Base-by-base conservation (phyloP, 1,284 basidiomycete genomes). In the Porogramme epimiltina region DNA sequence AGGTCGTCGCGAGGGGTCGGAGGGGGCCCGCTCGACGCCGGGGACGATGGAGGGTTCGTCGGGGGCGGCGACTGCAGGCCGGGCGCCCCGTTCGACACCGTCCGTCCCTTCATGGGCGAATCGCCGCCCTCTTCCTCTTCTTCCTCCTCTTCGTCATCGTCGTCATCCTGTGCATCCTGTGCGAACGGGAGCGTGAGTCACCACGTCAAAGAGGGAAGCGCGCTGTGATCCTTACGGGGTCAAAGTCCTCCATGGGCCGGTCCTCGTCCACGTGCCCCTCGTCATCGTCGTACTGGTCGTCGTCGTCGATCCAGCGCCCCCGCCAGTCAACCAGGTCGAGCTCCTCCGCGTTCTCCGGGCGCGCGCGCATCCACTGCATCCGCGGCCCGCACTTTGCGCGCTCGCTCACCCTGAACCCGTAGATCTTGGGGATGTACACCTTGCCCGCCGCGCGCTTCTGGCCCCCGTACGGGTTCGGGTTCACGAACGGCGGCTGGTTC, bases 301-400 rank as follows among this genome's bases (percentile, higher is more conserved):
- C 85, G 47, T 87, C 89, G 45, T 88, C 84, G 60, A 92, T 84
- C 91, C 91, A 95, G 47, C 89, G 75, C 10, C 93, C 93, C 57
- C 87, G 79, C 83, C 85, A 90, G 71, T 96, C 94, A 19, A 95
- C 92, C 62, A 80, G 74, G 60, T 96, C 91, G 59, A 98, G 72
- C 65, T 96, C 92, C 52, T 85, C 81, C 11, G 87, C 78, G 47
- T 77, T 82, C 64, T 89, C 85, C 16, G 95, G 95, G 52, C 95
- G 76, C 68, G 93, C 71, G 41, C 95, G 79, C 72, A 98, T 73
- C 96, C 96, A 99, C 62, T 89, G 87, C 96, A 99, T 98, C 54
- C 97, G 79, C 13, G 97, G 96, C 1, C 97, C 97, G 61, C 84
- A 91, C 69, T 94, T 91, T 10, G 89, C 88, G 45, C 85, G 77